These are phyloP conservation scores for Blastobotrys peoriensis DNA, from an alignment of 805 yeast genomes.

Conservation along the genomic window DNA sequence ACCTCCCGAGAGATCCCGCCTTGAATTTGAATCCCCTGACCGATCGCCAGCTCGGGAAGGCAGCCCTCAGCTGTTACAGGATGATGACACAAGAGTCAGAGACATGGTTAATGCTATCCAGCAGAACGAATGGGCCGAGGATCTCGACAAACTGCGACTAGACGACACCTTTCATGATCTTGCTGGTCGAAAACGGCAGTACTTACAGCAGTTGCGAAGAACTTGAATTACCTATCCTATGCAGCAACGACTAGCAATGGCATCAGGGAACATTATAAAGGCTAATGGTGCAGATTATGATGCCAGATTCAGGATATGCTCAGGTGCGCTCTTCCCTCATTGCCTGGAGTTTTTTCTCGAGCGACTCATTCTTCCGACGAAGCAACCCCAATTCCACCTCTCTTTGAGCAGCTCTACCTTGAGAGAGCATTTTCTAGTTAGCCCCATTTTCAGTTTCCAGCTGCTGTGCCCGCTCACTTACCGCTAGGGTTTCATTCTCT, in stretches of 20 bases:
- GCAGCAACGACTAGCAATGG: no score
- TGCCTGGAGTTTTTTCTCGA: constrained; percentile 31
- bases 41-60: no score
- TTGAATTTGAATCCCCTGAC: no score
- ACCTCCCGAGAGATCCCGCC: no score
- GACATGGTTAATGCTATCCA: constrained; percentile 18
- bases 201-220: background rate
- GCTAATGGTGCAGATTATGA: no score
- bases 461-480: constrained; percentile 5
- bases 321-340: no score
- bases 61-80: constrained; percentile 17
- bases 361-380: constrained; percentile 44
- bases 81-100: constrained; percentile 18
- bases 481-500: constrained; percentile 61
- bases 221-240: no score
- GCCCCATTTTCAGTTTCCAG: background rate
- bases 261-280: no score
- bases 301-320: no score
- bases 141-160: constrained; percentile 6
- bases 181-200: background rate
- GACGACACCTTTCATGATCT: constrained; percentile 20
- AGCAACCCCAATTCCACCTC: constrained; percentile 62
- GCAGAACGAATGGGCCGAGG: constrained; percentile 19
- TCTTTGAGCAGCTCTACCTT: constrained; percentile 68
- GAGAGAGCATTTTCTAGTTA: constrained; percentile 52